phyloP scores from a whole-genome alignment of 2,329 filamentous ascomycete species.

The Lithohypha guttulata region DNA sequence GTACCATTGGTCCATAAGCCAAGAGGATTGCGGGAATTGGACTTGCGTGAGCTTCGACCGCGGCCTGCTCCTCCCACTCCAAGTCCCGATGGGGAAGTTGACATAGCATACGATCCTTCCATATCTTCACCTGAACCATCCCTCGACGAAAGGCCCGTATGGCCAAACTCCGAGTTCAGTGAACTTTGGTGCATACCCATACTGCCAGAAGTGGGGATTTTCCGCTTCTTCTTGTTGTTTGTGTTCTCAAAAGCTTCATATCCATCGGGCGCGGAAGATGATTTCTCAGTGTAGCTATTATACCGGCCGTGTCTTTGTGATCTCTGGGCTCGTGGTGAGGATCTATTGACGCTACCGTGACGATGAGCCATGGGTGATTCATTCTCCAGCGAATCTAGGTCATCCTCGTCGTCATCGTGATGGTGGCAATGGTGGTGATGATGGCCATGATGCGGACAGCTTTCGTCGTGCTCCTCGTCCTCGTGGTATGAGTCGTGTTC shows the following conservation, averaged over 20 bases:
- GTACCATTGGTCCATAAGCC: conserved; percentile 23
- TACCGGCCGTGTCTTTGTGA: conserved; percentile 24
- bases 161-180: conserved; percentile 54
- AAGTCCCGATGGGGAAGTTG: conserved; percentile 41
- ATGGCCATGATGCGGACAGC: conserved; percentile 25
- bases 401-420: conserved; percentile 43
- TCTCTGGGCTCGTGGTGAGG: conserved; percentile 28
- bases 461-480: conserved; percentile 28
- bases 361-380: conserved; percentile 35
- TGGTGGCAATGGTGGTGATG: conserved; percentile 26
- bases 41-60: conserved; percentile 62
- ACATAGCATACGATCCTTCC: conserved; percentile 33
- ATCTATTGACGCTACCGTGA: conserved; percentile 32
- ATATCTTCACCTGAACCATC: conserved; percentile 26
- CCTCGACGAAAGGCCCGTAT: conserved; percentile 45
- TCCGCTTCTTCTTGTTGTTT: conserved; percentile 98
- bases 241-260: conserved; percentile 98
- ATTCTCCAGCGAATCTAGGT: conserved; percentile 41
- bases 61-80: conserved; percentile 73
- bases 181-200: conserved; percentile 48
- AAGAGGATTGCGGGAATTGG: conserved; percentile 20
- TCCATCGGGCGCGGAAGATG: conserved; percentile 67
- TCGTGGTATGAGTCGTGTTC: conserved; percentile 19
- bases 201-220: conserved; percentile 83
- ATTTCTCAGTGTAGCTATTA: conserved; percentile 36